Conservation (phyloP, 768 basidiomycete genomes). For the Serendipita indica region DNA sequence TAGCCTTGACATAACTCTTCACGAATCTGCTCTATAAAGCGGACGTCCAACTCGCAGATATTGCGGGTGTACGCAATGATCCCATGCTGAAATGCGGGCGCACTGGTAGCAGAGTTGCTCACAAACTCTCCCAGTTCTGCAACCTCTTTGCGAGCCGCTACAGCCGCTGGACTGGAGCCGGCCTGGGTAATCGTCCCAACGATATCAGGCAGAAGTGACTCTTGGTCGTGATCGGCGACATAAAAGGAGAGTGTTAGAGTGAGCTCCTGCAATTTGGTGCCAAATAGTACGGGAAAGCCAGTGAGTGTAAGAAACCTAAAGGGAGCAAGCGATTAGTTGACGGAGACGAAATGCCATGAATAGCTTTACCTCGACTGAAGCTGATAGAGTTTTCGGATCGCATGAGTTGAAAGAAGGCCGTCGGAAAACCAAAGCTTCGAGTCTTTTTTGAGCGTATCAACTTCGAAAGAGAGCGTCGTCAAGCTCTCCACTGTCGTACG, state of each 20-base stretch:
- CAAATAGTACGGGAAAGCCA: neutral
- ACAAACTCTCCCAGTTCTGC: slow-evolving; percentile 1
- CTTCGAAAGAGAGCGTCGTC: neutral
- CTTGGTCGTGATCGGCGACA: neutral
- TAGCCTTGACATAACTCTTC: neutral
- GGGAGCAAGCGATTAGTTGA: neutral
- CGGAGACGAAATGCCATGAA: neutral
- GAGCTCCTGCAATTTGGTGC: neutral
- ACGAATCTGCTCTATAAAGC: neutral
- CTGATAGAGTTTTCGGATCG: neutral
- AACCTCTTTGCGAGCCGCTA: neutral
- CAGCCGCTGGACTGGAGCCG: neutral
- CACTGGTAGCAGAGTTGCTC: neutral
- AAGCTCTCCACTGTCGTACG: neutral
- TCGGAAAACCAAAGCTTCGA: slow-evolving; percentile 1
- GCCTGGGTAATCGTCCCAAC: neutral
- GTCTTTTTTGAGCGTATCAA: neutral
- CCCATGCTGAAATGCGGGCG: neutral
- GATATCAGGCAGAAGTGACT: neutral
- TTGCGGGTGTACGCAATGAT: neutral
- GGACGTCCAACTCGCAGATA: neutral
- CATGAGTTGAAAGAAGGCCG: neutral
- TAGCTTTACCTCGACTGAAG: neutral
- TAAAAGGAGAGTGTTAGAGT: neutral
- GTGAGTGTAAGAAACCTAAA: neutral